Percentiles rank a stretch among this genome's conserved stretches.
Conservation (phyloP, 345 rosid genomes). For the Citrus australasica region DNA sequence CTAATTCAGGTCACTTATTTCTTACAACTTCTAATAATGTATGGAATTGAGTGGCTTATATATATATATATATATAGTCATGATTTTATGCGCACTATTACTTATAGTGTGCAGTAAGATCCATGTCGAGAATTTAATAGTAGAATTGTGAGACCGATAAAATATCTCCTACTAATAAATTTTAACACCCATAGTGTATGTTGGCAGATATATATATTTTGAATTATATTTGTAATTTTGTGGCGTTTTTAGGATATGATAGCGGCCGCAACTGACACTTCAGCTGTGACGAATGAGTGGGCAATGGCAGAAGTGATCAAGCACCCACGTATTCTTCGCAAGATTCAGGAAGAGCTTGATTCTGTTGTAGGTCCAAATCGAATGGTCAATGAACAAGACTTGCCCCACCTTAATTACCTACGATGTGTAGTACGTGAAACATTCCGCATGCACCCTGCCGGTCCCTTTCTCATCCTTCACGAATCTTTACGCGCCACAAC, state of each 20-base stretch:
- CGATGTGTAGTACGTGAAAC: slow-evolving; percentile 95
- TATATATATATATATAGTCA: too few relatives aligned
- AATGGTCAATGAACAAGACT: slow-evolving; percentile 68
- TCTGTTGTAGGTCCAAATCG: slow-evolving; percentile 55
- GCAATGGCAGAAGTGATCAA: slow-evolving; percentile 91
- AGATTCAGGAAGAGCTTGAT: slow-evolving; percentile 77
- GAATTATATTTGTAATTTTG: too few relatives aligned
- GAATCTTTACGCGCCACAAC: slow-evolving; percentile 69
- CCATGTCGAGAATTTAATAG: too few relatives aligned
- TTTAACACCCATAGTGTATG: too few relatives aligned
- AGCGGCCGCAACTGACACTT: slow-evolving; percentile 94
- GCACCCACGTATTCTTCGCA: slow-evolving; percentile 65
- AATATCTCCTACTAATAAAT: too few relatives aligned
- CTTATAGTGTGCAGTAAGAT: too few relatives aligned
- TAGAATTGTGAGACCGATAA: too few relatives aligned
- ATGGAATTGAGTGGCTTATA: too few relatives aligned
- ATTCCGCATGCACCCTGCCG: slow-evolving; percentile 94
- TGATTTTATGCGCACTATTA: too few relatives aligned
- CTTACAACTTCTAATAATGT: neutral
- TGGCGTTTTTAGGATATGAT: slow-evolving; percentile 68
- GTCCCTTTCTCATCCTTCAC: slow-evolving; percentile 89
- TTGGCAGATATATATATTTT: too few relatives aligned
- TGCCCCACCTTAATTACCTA: slow-evolving; percentile 61
- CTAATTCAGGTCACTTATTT: slow-evolving; percentile 56
- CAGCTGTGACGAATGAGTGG: slow-evolving; percentile 97